Evolutionary conservation across 2,329 filamentous ascomycete genomes (phyloP).

Genomic region (Exophiala sp.): DNA sequence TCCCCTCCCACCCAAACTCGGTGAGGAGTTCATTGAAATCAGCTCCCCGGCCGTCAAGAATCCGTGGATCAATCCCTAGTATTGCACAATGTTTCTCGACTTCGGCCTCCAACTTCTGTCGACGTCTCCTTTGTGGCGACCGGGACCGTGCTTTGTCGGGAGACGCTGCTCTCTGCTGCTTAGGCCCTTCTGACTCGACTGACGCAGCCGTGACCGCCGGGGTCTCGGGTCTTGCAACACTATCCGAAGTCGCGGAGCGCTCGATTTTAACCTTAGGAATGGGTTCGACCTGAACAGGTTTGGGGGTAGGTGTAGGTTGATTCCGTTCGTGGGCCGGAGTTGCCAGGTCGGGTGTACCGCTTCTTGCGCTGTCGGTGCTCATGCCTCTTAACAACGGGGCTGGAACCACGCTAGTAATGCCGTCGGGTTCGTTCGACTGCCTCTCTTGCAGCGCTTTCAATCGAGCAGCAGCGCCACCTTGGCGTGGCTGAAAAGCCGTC

Average conservation of each 20-base stretch:
- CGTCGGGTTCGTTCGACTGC: slow-evolving; percentile 67
- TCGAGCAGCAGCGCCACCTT: slow-evolving; percentile 78
- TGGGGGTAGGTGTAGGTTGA: slow-evolving; percentile 24
- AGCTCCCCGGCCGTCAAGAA: slow-evolving; percentile 69
- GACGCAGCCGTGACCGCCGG: slow-evolving; percentile 7
- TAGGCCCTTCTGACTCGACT: slow-evolving; percentile 26
- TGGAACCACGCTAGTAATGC: slow-evolving; percentile 81
- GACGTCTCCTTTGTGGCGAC: slow-evolving; percentile 49
- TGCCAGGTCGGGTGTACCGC: slow-evolving; percentile 27
- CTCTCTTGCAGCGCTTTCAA: slow-evolving; percentile 57
- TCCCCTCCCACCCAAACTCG: slow-evolving; percentile 83
- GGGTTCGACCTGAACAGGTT: slow-evolving; percentile 30
- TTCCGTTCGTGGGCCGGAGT: slow-evolving; percentile 32
- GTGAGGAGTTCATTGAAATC: slow-evolving; percentile 79
- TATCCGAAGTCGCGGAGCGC: slow-evolving; percentile 32
- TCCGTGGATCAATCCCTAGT: slow-evolving; percentile 67
- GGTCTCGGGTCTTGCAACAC: slow-evolving; percentile 22
- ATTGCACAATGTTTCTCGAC: slow-evolving; percentile 71
- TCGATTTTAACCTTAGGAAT: slow-evolving; percentile 39
- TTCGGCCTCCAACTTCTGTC: slow-evolving; percentile 62
- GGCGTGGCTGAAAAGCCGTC: slow-evolving; percentile 74
- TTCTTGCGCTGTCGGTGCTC: slow-evolving; percentile 37
- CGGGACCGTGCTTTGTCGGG: slow-evolving; percentile 30
- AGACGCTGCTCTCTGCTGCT: slow-evolving; percentile 36
- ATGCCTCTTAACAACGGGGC: slow-evolving; percentile 54